These are phyloP conservation scores for Tranzscheliella williamsii DNA, from an alignment of 1,284 basidiomycete genomes.

Conservation along the genomic window DNA sequence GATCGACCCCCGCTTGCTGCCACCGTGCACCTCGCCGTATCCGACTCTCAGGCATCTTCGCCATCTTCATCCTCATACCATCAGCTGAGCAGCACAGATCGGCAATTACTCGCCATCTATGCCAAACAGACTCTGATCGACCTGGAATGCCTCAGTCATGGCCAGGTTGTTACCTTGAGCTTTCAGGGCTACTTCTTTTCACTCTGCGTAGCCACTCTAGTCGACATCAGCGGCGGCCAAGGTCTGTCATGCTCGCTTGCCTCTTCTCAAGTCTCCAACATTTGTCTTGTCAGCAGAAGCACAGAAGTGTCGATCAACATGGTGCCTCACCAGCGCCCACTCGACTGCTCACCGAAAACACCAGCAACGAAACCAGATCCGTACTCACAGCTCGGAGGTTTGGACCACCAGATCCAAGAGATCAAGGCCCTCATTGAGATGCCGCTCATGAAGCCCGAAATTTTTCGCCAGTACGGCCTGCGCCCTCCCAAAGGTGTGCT, in stretches of 20 bases:
- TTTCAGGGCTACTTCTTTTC: constrained; percentile 13
- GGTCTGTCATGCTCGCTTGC: constrained; percentile 63
- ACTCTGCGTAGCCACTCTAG: constrained; percentile 61
- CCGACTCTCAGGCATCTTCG: too few species aligned
- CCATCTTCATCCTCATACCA: too few species aligned
- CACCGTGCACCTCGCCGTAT: not conserved
- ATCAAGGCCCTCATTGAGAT: constrained; percentile 93
- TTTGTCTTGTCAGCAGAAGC: constrained; percentile 57
- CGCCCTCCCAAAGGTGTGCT: constrained; percentile 57
- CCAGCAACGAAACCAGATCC: constrained; percentile 40
- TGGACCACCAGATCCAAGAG: constrained; percentile 82
- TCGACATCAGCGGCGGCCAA: constrained; percentile 73
- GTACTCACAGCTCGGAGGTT: constrained; percentile 79
- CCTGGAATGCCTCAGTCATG: constrained; percentile 15
- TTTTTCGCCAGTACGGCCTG: constrained; percentile 81
- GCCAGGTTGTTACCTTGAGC: constrained; percentile 6
- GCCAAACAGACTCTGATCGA: constrained; percentile 62
- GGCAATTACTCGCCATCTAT: constrained; percentile 62
- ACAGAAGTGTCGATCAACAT: constrained; percentile 52
- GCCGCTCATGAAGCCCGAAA: constrained; percentile 83
- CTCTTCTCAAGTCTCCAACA: constrained; percentile 2
- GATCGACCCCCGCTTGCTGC: not conserved
- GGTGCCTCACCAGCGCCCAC: not conserved
- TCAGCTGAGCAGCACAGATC: constrained; percentile 54
- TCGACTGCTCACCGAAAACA: not conserved